Evolutionary conservation across 164 flowering plant genomes (phyloP).

Genomic region (Magnolia officinalis): DNA sequence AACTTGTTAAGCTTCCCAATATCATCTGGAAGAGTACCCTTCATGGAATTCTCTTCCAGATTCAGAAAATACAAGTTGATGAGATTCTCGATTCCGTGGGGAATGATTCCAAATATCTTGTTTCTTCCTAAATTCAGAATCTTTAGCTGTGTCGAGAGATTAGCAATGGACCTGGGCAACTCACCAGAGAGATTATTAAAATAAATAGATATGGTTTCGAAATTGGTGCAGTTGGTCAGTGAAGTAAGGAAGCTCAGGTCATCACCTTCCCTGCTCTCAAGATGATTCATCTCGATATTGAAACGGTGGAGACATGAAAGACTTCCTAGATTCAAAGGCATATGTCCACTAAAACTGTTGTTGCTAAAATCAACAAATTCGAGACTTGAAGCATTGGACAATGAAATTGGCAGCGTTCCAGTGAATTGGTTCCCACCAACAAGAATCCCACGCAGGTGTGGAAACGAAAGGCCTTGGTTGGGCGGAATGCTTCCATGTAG

Average conservation of each 20-base stretch:
- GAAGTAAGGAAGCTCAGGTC: conserved; percentile 21
- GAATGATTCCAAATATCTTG: conserved; percentile 28
- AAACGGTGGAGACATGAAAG: not conserved
- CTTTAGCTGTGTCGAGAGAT: conserved; percentile 18
- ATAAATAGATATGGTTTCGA: not conserved
- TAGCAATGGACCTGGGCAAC: conserved; percentile 26
- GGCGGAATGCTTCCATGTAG: conserved; percentile 26
- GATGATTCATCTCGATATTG: not conserved
- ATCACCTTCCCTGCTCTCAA: conserved; percentile 7
- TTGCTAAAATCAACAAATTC: too few relatives aligned
- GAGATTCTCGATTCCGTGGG: conserved; percentile 31
- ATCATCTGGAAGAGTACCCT: conserved; percentile 26
- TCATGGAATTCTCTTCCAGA: conserved; percentile 12
- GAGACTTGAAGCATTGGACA: conserved; percentile 9
- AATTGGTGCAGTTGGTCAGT: conserved; percentile 15
- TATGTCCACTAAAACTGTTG: conserved; percentile 2
- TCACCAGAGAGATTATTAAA: conserved; percentile 22
- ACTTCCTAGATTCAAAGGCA: conserved; percentile 8
- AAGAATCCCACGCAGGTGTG: not conserved
- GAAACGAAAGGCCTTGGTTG: conserved; percentile 21
- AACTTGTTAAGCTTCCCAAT: conserved; percentile 30
- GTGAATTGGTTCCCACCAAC: conserved; percentile 1
- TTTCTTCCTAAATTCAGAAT: conserved; percentile 10
- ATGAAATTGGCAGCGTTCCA: conserved; percentile 8
- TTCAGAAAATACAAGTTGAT: conserved; percentile 11